These are phyloP conservation scores for Jaapia argillacea DNA, from an alignment of 768 basidiomycete species.

Conservation along the genomic window DNA sequence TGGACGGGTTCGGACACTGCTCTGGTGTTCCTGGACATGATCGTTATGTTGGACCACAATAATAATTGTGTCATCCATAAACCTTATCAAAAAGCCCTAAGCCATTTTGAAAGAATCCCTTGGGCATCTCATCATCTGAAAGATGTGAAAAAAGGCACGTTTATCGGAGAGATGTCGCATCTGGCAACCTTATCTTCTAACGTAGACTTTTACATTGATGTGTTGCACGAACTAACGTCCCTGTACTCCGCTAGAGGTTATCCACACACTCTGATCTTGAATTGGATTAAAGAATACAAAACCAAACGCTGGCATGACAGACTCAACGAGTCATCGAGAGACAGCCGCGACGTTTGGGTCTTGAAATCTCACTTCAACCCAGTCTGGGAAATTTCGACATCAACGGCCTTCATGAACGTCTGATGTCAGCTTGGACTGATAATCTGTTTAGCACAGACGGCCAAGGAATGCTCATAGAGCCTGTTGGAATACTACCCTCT, in stretches of 20 bases:
- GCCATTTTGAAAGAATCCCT: slow-evolving; percentile 12
- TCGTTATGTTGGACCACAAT: slow-evolving; percentile 13
- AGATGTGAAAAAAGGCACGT: slow-evolving; percentile 10
- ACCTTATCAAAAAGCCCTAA: slow-evolving; percentile 7
- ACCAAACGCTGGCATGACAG: slow-evolving; percentile 20
- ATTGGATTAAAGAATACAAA: slow-evolving; percentile 17
- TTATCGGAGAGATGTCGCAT: slow-evolving; percentile 11
- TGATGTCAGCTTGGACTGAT: slow-evolving; percentile 11
- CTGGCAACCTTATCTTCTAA: slow-evolving; percentile 18
- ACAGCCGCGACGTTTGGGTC: slow-evolving; percentile 14
- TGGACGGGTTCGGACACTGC: slow-evolving; percentile 3
- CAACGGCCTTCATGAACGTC: slow-evolving; percentile 17
- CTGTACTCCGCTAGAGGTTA: slow-evolving; percentile 23
- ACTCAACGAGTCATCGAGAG: slow-evolving; percentile 5
- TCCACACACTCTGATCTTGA: slow-evolving; percentile 14
- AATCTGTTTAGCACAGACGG: too few species aligned
- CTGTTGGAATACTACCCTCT: not conserved
- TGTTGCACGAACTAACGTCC: slow-evolving; percentile 12
- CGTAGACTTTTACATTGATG: slow-evolving; percentile 16
- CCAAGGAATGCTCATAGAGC: slow-evolving; percentile 1
- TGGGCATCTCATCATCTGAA: slow-evolving; percentile 7
- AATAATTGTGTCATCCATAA: slow-evolving; percentile 3
- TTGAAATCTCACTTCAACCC: slow-evolving; percentile 21
- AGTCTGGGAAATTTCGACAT: slow-evolving; percentile 23
- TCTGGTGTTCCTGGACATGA: slow-evolving; percentile 20